Evolutionary conservation across 139 green algal species (phyloP).

Genomic region (Marvania coccoides): DNA sequence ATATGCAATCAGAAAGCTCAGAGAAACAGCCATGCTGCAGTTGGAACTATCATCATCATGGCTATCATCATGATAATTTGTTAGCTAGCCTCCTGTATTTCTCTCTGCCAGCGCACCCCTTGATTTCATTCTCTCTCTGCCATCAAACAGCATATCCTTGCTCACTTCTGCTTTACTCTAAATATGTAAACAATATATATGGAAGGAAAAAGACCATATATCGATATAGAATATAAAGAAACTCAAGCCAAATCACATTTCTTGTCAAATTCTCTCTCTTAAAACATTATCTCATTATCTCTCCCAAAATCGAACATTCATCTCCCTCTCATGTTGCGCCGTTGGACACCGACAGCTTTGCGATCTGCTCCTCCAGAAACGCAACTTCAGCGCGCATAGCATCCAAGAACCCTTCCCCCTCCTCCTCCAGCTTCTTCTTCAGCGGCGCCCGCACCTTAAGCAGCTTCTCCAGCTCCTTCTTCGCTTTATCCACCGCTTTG

Average conservation of each 20-base stretch:
- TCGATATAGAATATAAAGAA: constrained; percentile 1
- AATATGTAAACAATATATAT: too few species aligned
- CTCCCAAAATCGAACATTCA: background rate
- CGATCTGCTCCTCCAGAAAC: background rate
- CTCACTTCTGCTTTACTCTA: too few species aligned
- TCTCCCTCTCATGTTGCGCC: too few species aligned
- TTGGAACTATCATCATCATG: too few species aligned
- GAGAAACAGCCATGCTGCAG: too few species aligned
- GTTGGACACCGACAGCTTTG: background rate
- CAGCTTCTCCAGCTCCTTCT: constrained; percentile 71
- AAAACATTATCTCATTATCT: background rate
- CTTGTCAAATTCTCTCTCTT: background rate
- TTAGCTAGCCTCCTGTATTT: too few species aligned
- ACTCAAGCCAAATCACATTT: background rate
- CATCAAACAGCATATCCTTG: too few species aligned
- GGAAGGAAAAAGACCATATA: background rate
- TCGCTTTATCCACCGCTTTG: constrained; percentile 67
- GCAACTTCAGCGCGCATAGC: constrained; percentile 7
- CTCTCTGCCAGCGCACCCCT: too few species aligned
- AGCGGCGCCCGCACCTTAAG: constrained; percentile 17
- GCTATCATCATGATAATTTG: too few species aligned
- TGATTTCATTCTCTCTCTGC: too few species aligned
- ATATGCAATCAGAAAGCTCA: too few species aligned
- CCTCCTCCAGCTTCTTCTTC: constrained; percentile 23
- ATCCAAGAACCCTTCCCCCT: constrained; percentile 3